phyloP scores from a whole-genome alignment of 139 green algal species.

The Ulvella scutata region DNA sequence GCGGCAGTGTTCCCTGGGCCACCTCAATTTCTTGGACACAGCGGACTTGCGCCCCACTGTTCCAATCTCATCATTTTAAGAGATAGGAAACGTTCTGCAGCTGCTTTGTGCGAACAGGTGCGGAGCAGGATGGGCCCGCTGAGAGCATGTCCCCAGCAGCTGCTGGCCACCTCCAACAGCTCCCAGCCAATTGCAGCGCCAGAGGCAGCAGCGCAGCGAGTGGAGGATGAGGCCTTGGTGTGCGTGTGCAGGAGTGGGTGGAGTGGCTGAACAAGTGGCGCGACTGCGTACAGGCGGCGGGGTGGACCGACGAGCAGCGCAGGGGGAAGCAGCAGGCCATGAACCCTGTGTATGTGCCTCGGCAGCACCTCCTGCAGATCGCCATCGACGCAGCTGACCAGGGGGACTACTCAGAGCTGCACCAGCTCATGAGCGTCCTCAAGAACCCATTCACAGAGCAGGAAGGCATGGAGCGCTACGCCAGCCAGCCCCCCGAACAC shows the following conservation, averaged over 20 bases:
- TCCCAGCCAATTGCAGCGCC: not conserved
- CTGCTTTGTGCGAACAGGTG: too few relatives aligned
- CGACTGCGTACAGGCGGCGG: slow-evolving; percentile 26
- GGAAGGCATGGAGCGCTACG: slow-evolving; percentile 34
- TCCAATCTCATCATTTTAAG: too few relatives aligned
- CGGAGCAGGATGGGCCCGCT: too few relatives aligned
- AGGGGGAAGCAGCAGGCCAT: slow-evolving; percentile 24
- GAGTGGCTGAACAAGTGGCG: not conserved
- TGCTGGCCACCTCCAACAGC: not conserved
- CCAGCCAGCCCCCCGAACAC: slow-evolving; percentile 26
- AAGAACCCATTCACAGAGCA: slow-evolving; percentile 50
- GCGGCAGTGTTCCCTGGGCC: too few relatives aligned
- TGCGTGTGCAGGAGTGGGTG: not conserved
- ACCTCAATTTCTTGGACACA: too few relatives aligned
- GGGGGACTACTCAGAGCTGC: slow-evolving; percentile 36
- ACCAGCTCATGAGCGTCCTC: slow-evolving; percentile 23
- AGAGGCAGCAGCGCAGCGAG: too few relatives aligned
- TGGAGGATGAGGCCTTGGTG: too few relatives aligned
- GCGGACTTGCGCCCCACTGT: too few relatives aligned
- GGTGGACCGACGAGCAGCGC: slow-evolving; percentile 20
- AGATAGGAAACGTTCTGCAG: too few relatives aligned
- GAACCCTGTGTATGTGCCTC: slow-evolving; percentile 63
- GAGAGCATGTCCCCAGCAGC: too few relatives aligned
- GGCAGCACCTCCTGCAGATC: slow-evolving; percentile 69
- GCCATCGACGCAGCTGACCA: slow-evolving; percentile 48